Evolutionary conservation across 208 protist species (phyloP).

Genomic region (Acanthamoeba castellanii): DNA sequence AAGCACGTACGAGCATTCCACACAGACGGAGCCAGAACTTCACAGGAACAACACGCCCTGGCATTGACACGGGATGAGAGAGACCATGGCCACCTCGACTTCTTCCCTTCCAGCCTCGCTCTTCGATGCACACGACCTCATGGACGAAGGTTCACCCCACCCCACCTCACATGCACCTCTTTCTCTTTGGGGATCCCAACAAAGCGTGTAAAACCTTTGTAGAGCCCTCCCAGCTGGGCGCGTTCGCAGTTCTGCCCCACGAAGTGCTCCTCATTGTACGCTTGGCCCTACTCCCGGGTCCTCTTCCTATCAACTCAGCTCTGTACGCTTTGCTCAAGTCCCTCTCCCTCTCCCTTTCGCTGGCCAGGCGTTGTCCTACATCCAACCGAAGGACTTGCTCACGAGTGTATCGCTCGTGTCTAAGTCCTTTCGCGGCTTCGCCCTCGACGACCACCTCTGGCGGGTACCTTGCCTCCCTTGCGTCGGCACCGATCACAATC

Average conservation of each 20-base stretch:
- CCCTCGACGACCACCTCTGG: constrained; percentile 48
- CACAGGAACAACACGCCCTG: neutral
- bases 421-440: constrained; percentile 3
- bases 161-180: neutral
- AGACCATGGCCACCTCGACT: neutral
- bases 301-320: neutral
- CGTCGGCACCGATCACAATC: no score
- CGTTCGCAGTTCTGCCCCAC: neutral
- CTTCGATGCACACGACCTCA: neutral
- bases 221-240: constrained; percentile 11
- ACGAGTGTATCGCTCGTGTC: constrained; percentile 21
- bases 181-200: neutral
- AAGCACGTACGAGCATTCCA: neutral
- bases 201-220: neutral
- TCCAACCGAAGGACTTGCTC: constrained; percentile 15
- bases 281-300: neutral
- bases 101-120: neutral
- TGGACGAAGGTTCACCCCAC: neutral
- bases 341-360: neutral
- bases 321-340: no score
- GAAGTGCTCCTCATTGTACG: constrained; percentile 37
- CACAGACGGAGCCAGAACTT: neutral
- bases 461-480: neutral
- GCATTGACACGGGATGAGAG: neutral
- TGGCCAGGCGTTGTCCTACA: neutral